Conservation (phyloP, 495 filamentous ascomycete genomes). For the Daldinia grandis region DNA sequence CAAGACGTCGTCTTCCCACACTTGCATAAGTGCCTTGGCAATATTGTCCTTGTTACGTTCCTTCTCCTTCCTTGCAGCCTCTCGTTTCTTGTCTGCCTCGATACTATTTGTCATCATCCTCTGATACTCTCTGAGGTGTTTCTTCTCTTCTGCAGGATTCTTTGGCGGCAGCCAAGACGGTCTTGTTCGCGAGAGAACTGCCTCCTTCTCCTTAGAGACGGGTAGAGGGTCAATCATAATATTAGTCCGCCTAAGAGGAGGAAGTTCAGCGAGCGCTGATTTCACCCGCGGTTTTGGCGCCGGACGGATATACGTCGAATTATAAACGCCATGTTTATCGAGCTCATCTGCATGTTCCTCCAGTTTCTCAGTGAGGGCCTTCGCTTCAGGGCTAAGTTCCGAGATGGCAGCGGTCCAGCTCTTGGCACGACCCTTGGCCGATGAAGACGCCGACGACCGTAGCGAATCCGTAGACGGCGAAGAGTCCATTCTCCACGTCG, state of each 20-base stretch:
- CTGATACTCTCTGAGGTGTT: slow-evolving; percentile 90
- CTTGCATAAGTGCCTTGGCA: slow-evolving; percentile 74
- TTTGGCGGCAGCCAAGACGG: slow-evolving; percentile 97
- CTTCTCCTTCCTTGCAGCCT: slow-evolving; percentile 58
- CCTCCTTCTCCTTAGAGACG: slow-evolving; percentile 96
- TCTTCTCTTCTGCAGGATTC: slow-evolving; percentile 88
- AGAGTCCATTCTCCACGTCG: slow-evolving; percentile 55
- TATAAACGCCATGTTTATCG: slow-evolving; percentile 50
- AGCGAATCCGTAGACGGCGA: slow-evolving; percentile 38
- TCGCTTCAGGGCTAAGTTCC: slow-evolving; percentile 85
- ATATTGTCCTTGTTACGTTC: slow-evolving; percentile 60
- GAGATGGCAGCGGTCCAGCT: slow-evolving; percentile 85
- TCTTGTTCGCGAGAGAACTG: slow-evolving; percentile 85
- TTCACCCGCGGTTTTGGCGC: slow-evolving; percentile 63
- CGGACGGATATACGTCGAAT: slow-evolving; percentile 27
- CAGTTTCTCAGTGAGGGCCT: slow-evolving; percentile 85
- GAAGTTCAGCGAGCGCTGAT: slow-evolving; percentile 70
- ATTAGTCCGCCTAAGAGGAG: slow-evolving; percentile 84
- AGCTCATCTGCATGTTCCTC: slow-evolving; percentile 82
- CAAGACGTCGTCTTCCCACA: slow-evolving; percentile 89
- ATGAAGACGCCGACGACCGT: slow-evolving; percentile 40
- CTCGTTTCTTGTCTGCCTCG: slow-evolving; percentile 69
- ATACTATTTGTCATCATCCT: slow-evolving; percentile 86
- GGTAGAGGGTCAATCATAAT: slow-evolving; percentile 97
- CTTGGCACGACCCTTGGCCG: slow-evolving; percentile 69